Evolutionary conservation across 345 rosid genomes (phyloP), one percentile per base, ranked within the genome.

Genomic region (Eucalyptus brandiana): DNA sequence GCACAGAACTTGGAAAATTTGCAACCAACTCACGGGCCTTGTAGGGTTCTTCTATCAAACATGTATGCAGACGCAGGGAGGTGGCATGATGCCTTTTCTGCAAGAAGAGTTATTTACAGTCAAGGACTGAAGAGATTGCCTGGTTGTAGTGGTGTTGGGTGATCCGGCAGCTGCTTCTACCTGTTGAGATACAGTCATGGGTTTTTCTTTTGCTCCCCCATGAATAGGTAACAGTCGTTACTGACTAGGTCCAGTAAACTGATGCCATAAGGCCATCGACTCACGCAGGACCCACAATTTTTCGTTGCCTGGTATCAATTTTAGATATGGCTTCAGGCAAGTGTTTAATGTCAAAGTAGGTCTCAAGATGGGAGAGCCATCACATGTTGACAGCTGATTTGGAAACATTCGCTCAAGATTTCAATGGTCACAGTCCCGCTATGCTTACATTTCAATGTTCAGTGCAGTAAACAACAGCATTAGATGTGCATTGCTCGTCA

Each of bases 41-140:
- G 96, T 85, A 92, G 93, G 89, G 96, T 95, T 87, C 93, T 95
- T 90, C 93, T 96, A 48, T 95, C 98, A 69, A 97, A 94, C 86
- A 87, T 96, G 47, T 97, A 97, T 93, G 98, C 99, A 80, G 94
- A 96, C 89, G 96, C 93, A 90, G 96, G 97, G 89, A 95, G 95
- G 93, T 96, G 98, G 98, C 93, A 93, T 88, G 98, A 97, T 81
- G 96, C 97, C 37, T 92, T 93, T 91, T 91, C 86, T 24, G 92
- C 94, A 1, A 93, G 98, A 90, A 90, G 89, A 88, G 90, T 87
- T 51, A 94, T 96, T 93, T 93, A 89, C 24, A 92, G 90, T 28
- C 90, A 86, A n/a, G 91, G 92, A 87, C 88, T 97, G 92, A 93
- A 92, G 90, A 95, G 96, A 88, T 91, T 91, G 88, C 94, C 95